Percentiles rank a stretch among this genome's conserved stretches.
These are phyloP conservation scores for Colletotrichum godetiae DNA, from an alignment of 2,329 filamentous ascomycete genomes.

Conservation along the genomic window DNA sequence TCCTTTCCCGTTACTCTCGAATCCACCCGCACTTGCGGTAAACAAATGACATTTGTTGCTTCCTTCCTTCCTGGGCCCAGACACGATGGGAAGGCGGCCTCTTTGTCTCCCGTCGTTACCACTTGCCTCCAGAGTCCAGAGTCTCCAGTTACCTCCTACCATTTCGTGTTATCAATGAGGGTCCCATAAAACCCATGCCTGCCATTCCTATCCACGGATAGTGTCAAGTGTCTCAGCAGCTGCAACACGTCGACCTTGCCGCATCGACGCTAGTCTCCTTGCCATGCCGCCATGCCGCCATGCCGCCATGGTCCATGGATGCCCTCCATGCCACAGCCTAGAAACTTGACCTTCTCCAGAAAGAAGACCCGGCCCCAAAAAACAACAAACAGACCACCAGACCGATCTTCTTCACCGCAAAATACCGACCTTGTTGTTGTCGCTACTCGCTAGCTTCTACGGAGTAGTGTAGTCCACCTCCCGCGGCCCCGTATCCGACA, in stretches of 20 bases:
- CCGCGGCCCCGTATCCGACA: not conserved
- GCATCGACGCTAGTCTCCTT: slow-evolving; percentile 16
- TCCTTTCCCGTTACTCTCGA: not conserved
- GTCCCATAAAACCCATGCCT: slow-evolving; percentile 1
- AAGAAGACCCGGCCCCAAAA: not conserved
- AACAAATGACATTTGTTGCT: not conserved
- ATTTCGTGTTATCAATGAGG: not conserved
- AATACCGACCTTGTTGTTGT: slow-evolving; percentile 21
- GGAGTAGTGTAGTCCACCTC: not conserved
- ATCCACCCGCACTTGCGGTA: slow-evolving; percentile 12
- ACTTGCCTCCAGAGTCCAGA: not conserved
- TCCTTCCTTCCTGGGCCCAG: not conserved
- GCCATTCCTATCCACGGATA: not conserved
- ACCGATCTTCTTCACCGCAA: slow-evolving; percentile 30
- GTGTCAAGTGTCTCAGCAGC: slow-evolving; percentile 4
- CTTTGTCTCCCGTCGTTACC: slow-evolving; percentile 16
- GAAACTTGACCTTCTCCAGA: slow-evolving; percentile 5
- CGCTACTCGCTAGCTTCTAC: not conserved
- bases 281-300: slow-evolving; percentile 3
- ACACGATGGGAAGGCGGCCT: slow-evolving; percentile 18
- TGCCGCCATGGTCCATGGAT: no score
- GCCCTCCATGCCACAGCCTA: not conserved
- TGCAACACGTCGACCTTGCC: slow-evolving; percentile 16
- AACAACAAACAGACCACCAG: slow-evolving; percentile 15
- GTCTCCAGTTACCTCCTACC: not conserved